A percentile compares a stretch with the other conserved stretches of the same genome.
phyloP scores from a whole-genome alignment of 148 eudicot genomes.

The Camellia sinensis region DNA sequence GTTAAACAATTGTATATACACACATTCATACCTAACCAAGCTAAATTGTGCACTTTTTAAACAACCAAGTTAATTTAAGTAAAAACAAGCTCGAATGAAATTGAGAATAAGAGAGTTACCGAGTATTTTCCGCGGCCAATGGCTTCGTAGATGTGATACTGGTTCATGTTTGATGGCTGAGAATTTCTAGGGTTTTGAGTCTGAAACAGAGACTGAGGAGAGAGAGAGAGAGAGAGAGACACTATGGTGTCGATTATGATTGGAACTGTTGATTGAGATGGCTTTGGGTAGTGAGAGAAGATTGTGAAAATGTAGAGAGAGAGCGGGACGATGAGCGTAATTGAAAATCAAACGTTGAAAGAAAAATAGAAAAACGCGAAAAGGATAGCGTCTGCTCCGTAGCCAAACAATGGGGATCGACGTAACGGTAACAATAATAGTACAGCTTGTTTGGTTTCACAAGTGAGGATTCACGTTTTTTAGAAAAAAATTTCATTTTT shows the following conservation, averaged over 20 bases:
- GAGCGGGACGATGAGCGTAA: constrained; percentile 13
- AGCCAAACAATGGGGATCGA: no score
- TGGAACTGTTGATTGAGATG: background rate
- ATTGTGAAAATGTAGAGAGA: background rate
- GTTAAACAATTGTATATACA: background rate
- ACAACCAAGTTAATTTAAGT: background rate
- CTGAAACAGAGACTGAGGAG: constrained; percentile 1
- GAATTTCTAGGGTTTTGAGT: constrained; percentile 19
- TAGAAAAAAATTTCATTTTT: no score
- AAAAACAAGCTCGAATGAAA: background rate
- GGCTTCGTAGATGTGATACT: constrained; percentile 87
- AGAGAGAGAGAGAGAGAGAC: constrained; percentile 4
- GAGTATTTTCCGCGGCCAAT: constrained; percentile 87
- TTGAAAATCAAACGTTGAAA: constrained; percentile 14
- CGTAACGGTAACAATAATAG: no score
- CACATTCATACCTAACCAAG: background rate
- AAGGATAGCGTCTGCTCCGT: background rate
- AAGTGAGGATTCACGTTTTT: no score
- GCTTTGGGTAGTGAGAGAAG: constrained; percentile 9
- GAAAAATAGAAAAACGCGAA: background rate
- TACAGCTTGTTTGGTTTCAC: no score
- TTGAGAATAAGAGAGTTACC: constrained; percentile 33
- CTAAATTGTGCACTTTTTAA: no score
- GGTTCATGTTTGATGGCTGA: constrained; percentile 47
- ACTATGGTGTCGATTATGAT: background rate